phyloP scores from a whole-genome alignment of 208 protist species.

The Novymonas esmeraldas region DNA sequence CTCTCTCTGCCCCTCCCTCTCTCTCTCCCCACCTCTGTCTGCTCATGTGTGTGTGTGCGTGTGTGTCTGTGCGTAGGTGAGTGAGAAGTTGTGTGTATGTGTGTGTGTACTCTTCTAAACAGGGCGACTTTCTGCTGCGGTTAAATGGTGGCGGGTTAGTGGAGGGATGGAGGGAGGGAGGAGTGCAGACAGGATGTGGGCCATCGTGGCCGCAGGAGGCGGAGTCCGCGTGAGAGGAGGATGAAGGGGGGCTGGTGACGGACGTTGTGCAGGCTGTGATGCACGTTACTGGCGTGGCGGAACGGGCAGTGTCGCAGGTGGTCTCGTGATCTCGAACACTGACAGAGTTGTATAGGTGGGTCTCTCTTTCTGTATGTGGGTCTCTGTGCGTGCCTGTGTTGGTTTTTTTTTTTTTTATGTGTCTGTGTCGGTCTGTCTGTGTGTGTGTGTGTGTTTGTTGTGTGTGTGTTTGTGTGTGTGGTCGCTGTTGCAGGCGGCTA shows the following conservation, averaged over 20 bases:
- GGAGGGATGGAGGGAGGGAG: no score
- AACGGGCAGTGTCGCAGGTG: no score
- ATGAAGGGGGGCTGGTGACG: no score
- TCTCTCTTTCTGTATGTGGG: neutral
- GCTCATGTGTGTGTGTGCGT: neutral
- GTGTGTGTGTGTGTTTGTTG: neutral
- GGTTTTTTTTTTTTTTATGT: neutral
- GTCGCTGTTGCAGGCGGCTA: neutral
- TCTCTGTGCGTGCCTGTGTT: neutral
- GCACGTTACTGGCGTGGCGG: no score
- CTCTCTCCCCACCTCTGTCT: neutral
- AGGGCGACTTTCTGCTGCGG: neutral
- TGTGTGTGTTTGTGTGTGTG: neutral
- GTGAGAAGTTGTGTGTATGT: neutral
- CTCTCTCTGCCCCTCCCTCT: neutral
- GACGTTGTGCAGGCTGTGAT: no score
- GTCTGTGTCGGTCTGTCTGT: neutral
- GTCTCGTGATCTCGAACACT: no score
- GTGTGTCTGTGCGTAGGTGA: neutral
- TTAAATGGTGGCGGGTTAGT: no score
- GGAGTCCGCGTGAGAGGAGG: no score
- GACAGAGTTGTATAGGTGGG: no score
- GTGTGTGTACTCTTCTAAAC: neutral
- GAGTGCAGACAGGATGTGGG: no score
- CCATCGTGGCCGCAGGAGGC: no score